These are phyloP conservation scores for Ustilago bromivora DNA, from an alignment of 1,284 basidiomycete genomes.

Conservation along the genomic window DNA sequence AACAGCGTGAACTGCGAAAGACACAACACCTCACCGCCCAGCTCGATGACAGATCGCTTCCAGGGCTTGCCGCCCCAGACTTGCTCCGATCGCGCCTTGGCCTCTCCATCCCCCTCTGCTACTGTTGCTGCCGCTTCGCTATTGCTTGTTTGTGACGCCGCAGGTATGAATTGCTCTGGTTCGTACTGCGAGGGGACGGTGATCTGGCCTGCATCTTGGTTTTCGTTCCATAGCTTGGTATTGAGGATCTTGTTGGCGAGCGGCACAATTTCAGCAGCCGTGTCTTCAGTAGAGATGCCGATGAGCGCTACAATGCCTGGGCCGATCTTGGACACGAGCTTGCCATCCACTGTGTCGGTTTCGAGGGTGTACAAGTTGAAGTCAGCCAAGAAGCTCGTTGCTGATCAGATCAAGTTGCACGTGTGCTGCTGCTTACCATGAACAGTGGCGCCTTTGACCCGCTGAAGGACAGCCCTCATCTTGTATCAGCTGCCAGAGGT, in stretches of 20 bases:
- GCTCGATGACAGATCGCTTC: slow-evolving; percentile 59
- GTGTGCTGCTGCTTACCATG: slow-evolving; percentile 48
- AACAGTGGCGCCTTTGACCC: slow-evolving; percentile 65
- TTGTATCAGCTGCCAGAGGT: not conserved
- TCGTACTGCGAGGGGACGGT: slow-evolving; percentile 46
- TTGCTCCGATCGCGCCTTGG: slow-evolving; percentile 44
- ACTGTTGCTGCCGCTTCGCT: slow-evolving; percentile 1
- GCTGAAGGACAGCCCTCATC: slow-evolving; percentile 66
- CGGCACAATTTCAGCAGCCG: slow-evolving; percentile 52
- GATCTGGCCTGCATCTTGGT: slow-evolving; percentile 40
- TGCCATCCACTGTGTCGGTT: slow-evolving; percentile 55
- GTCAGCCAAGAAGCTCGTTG: not conserved
- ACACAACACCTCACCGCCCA: slow-evolving; percentile 65
- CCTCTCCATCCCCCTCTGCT: slow-evolving; percentile 7
- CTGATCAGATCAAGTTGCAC: not conserved
- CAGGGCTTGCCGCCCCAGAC: slow-evolving; percentile 63
- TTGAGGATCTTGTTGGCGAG: slow-evolving; percentile 59
- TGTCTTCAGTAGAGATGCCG: slow-evolving; percentile 63
- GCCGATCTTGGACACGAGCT: slow-evolving; percentile 62
- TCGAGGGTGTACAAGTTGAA: not conserved
- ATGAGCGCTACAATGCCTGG: slow-evolving; percentile 66
- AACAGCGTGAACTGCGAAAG: slow-evolving; percentile 68
- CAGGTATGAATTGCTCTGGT: not conserved
- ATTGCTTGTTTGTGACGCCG: not conserved
- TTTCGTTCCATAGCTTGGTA: slow-evolving; percentile 65